Base-by-base conservation (phyloP, 768 basidiomycete genomes). In the Kwoniella mangroviensis region DNA sequence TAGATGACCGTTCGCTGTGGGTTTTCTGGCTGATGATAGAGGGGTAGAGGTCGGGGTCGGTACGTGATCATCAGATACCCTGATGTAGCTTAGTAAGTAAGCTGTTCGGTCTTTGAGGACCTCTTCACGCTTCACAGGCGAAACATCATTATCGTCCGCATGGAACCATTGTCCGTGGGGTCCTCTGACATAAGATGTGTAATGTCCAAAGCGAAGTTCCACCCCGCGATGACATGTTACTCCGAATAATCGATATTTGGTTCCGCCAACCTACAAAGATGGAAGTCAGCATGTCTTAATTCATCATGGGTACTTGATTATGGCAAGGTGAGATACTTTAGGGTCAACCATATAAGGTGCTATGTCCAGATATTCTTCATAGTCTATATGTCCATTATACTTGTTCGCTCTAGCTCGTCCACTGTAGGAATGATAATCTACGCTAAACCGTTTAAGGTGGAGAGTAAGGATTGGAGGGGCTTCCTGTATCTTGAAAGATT, bases 151-250 rank as follows among this genome's bases (percentile, higher is more conserved):
- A 80, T 99, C 97, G 84, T 99, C 96, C 90, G 95, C 95, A 84
- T 93, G 90, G 84, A 87, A 89, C 95, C 95, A 99, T 43, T 84
- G 84, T 12, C 89, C 90, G 42, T 87, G 84, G 43, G 86, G 86
- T 51, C 88, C 86, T 81, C 90, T 92, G 77, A 97, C 89, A 76
- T 88, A 90, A 19, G 95, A 90, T 73, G 89, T 93, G 84, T 99
- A 99, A 83, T 99, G 97, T 4, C 97, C 97, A 1, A 92, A 95
- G 79, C 97, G 92, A 15, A 95, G 93, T 5, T 94, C 94, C 52
- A 89, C 87, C 63, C 97, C 97, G 12, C 92, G 92, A 81, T 99
- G 97, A 73, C 90, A 93, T 65, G 98, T 92, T 70, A 98, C 89
- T 40, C 92, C 95, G 81, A 94, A 97, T 2, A 99, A 84, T 1